Evolutionary conservation across 176 grass and related monocot species (phyloP), one percentile per base, ranked within the genome.

Genomic region (Cenchrus fungigraminus): DNA sequence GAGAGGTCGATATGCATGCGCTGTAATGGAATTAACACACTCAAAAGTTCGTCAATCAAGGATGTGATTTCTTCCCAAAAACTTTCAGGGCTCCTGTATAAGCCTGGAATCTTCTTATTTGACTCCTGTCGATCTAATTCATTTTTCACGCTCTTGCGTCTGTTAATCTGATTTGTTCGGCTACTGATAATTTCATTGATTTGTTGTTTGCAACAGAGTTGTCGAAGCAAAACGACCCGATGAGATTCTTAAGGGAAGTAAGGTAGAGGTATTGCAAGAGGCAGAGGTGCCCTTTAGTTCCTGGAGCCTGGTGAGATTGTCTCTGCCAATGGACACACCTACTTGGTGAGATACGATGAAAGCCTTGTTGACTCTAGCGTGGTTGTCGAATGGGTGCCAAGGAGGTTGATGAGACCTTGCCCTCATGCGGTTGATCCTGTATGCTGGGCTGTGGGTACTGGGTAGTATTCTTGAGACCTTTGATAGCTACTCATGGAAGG

Each of bases 401-500:
- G 92, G 57, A 92, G 89, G 75, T 70, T 52, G 45, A 89, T 97
- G 62, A 88, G 95, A 49, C 95, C 95, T 62, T 61, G 57, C 57
- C 88, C 79, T 9, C 56, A 67, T 54, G 28, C 14, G 1, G 90
- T 77, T 25, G 67, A 57, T 58, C 52, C 0, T 2, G 64, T 85
- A 65, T 46, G 79, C 82, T 95, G 90, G 92, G 61, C 52, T 4
- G 8, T 57, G 34, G 92, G 88, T 53, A 87, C 37, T 40, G 37
- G 37, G 37, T 40, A 40, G 87, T 55, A 76, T 91, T 51, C 58
- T 91, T 56, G 92, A 97, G 82, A 88, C 92, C 31, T 94, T 95
- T 65, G 86, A 94, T 52, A 92, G 86, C 71, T 88, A 86, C 64
- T 84, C 86, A 4, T 97, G 95, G 95, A 97, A 90, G 86, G 77